Conservation (phyloP, 805 yeast genomes). For the Saitoella complicata region DNA sequence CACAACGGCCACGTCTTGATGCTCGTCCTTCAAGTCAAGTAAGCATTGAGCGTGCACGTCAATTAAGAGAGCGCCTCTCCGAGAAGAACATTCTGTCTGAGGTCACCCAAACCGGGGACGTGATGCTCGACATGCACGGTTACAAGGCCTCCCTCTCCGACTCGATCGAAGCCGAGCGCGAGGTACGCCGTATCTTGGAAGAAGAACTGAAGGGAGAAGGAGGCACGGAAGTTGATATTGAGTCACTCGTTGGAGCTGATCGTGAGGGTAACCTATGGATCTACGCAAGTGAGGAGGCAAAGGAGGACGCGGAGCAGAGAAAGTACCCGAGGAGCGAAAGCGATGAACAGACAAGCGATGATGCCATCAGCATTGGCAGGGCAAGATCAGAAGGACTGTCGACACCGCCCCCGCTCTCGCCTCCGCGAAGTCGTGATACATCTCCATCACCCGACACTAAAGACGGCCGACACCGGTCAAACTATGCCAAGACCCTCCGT, state of each 20-base stretch:
- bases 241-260: constrained; percentile 19
- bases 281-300: constrained; percentile 15
- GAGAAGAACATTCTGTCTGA: constrained; percentile 52
- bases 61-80: constrained; percentile 44
- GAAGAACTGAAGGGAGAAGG: constrained; percentile 62
- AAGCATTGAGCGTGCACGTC: constrained; percentile 31
- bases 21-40: too few relatives aligned
- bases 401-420: neutral
- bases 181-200: constrained; percentile 52
- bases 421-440: constrained; percentile 1
- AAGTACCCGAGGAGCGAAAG: neutral
- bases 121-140: constrained; percentile 86
- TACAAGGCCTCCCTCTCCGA: constrained; percentile 76
- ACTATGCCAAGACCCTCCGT: constrained; percentile 71
- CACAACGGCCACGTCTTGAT: too few relatives aligned
- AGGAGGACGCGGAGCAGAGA: constrained; percentile 13
- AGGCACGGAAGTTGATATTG: constrained; percentile 20
- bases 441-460: neutral
- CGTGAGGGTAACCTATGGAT: constrained; percentile 22
- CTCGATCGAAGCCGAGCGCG: constrained; percentile 57
- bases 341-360: neutral
- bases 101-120: constrained; percentile 76
- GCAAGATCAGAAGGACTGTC: too few relatives aligned
- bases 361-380: neutral
- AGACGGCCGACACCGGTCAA: neutral